Evolutionary conservation across 208 protist genomes (phyloP), one percentile per base, ranked within the genome.

Genomic region (Leishmania guyanensis): DNA sequence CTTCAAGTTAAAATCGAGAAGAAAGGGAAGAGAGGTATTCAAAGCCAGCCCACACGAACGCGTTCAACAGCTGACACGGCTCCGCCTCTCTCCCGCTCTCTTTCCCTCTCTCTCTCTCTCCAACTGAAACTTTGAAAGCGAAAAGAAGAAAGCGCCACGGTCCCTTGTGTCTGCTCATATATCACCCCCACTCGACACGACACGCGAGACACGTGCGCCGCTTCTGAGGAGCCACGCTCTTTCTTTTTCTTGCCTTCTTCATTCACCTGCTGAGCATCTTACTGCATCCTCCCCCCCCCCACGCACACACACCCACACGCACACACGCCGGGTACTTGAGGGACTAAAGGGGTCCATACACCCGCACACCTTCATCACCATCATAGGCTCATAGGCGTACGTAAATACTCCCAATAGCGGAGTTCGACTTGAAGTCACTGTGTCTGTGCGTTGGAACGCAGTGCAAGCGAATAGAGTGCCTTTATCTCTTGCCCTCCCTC

Each of bases 401-500:
- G 22, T 53, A 73, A 10, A 73, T 53, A 53, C 22, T 17, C 12
- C 20, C 5, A 43, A 64, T 64, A 20, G 26, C 58, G 29, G 58
- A 26, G 58, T 33, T 29, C 36, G 0, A 26, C 65, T 14, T n/a
- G 65, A 48, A 39, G 65, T 2, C 58, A 9, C 58, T 64, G 14
- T 73, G 36, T 33, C 46, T 16, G n/a, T 79, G 48, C 48, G 74
- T 43, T 29, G 10, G 58, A 64, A 2, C 33, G 17, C 33, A 26
- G 29, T 74, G 50, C 39, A 74, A 74, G 1, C 39, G 10, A 77
- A 77, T 64, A 60, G 51, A 77, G 39, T 77, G 5, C 20, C 26
- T 77, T 77, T 56, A 65, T 26, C 10, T 77, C 22, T 48, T 77
- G 20, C 48, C 62, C 16, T 39, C 54, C 48, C 20, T 36, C 26